Evolutionary conservation across 176 grass and related monocot species (phyloP), one percentile per base, ranked within the genome.

Genomic region (Triticum urartu): DNA sequence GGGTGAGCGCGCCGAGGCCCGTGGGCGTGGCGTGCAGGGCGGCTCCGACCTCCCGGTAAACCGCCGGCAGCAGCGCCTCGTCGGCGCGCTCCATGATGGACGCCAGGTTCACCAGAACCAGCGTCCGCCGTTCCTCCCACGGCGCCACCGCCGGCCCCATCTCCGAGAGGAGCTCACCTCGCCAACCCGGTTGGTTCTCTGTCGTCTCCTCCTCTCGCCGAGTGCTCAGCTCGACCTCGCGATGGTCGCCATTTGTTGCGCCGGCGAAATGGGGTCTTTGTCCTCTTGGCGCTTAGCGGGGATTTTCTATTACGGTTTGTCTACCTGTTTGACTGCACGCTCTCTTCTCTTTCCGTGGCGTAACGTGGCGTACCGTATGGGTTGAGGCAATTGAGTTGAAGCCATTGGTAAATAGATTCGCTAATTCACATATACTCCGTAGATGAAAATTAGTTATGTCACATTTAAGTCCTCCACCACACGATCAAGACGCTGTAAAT

Each of bases 61-160:
- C 95, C 25, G 95, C 85, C 69, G 95, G 93, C 0, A 98, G 92
- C 21, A 98, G 89, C 7, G 91, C 93, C 87, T 98, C 91, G 82
- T 98, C 95, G 36, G 95, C 95, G 71, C 79, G 82, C 85, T 98
- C 93, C 95, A 95, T 95, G 89, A 98, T 93, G 33, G 90, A 93
- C 11, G 95, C 95, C 63, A 95, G 79, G 87, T 98, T 95, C 40
- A 95, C 88, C 82, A 98, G 82, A 50, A 93, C 60, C 75, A 95
- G 83, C 82, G 89, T 98, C 86, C 85, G 74, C 80, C 77, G 70
- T 80, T 83, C 89, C 69, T 84, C 18, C 82, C 77, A 54, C 66
- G 26, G 26, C 26, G 59, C 3, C 64, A 36, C 80, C 38, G 15
- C 22, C 77, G 64, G 68, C 65, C 79, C 45, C 78, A 85, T 89